Conservation (phyloP, 306 rosid species). For the apple (Malus domestica) region DNA sequence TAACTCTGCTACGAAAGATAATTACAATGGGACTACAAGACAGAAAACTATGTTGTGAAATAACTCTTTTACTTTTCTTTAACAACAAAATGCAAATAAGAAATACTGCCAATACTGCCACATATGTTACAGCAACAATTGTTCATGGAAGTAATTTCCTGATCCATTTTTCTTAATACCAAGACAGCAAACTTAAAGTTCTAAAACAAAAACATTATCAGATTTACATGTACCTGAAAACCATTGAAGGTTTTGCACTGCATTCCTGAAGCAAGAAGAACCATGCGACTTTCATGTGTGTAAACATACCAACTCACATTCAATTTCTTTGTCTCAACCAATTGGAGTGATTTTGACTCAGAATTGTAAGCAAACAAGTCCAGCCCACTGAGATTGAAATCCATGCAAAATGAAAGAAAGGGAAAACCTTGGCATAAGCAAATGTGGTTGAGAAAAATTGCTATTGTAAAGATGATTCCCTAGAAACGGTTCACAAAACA, state of each 20-base stretch:
- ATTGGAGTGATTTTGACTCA: conserved; percentile 58
- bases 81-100: too few relatives aligned
- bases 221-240: conserved; percentile 65
- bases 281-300: conserved; percentile 97
- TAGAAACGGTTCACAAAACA: neutral
- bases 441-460: neutral
- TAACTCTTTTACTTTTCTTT: neutral
- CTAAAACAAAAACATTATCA: neutral
- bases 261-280: conserved; percentile 98
- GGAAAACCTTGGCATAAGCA: neutral
- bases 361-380: conserved; percentile 71
- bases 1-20: conserved; percentile 1
- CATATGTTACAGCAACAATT: neutral
- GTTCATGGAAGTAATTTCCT: neutral
- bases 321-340: conserved; percentile 81
- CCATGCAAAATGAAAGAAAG: conserved; percentile 9
- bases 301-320: conserved; percentile 85
- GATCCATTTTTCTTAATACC: neutral
- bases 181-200: neutral
- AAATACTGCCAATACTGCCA: neutral
- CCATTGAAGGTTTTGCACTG: conserved; percentile 93
- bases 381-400: conserved; percentile 61
- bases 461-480: neutral
- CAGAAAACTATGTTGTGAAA: neutral
- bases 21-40: conserved; percentile 7